These are phyloP conservation scores for Calonectria montana DNA, from an alignment of 2,329 filamentous ascomycete species.

Conservation along the genomic window DNA sequence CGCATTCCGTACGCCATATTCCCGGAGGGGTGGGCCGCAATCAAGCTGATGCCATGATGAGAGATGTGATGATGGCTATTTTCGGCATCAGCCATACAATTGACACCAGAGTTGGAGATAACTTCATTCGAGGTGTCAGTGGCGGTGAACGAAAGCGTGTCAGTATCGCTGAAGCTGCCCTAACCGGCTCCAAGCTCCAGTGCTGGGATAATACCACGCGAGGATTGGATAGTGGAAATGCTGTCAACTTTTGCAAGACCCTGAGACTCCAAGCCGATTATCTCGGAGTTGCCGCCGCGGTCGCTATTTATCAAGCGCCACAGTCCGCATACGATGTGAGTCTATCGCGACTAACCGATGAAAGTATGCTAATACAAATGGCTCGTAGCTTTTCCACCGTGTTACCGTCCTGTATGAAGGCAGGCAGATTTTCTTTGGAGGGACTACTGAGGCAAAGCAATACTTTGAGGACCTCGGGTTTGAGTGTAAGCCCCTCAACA, in stretches of 20 bases:
- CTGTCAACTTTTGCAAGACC: conserved; percentile 42
- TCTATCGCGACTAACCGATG: too few relatives aligned
- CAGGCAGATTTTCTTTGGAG: conserved; percentile 75
- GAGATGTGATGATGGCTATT: conserved; percentile 75
- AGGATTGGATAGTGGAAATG: conserved; percentile 44
- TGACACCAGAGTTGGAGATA: conserved; percentile 78
- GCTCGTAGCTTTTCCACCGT: conserved; percentile 72
- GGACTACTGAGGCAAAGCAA: conserved; percentile 63
- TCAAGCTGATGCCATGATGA: conserved; percentile 39
- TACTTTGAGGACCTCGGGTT: conserved; percentile 66
- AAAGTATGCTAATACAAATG: conserved; percentile 47
- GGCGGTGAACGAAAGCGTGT: conserved; percentile 84
- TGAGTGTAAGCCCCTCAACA: conserved; percentile 27
- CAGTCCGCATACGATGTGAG: conserved; percentile 65
- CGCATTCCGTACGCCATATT: conserved; percentile 70
- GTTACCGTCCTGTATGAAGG: conserved; percentile 76
- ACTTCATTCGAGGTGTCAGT: conserved; percentile 76
- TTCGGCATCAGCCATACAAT: conserved; percentile 81
- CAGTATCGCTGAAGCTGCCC: conserved; percentile 76
- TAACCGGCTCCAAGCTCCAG: conserved; percentile 41
- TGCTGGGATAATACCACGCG: conserved; percentile 49
- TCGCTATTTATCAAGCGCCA: conserved; percentile 70
- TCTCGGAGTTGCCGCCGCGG: conserved; percentile 39
- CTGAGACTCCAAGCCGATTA: conserved; percentile 43
- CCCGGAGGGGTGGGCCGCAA: conserved; percentile 28